A percentile compares a stretch with the other conserved stretches of the same genome.
Evolutionary conservation across 768 basidiomycete species (phyloP).

Genomic region (Leccinum variicolor): DNA sequence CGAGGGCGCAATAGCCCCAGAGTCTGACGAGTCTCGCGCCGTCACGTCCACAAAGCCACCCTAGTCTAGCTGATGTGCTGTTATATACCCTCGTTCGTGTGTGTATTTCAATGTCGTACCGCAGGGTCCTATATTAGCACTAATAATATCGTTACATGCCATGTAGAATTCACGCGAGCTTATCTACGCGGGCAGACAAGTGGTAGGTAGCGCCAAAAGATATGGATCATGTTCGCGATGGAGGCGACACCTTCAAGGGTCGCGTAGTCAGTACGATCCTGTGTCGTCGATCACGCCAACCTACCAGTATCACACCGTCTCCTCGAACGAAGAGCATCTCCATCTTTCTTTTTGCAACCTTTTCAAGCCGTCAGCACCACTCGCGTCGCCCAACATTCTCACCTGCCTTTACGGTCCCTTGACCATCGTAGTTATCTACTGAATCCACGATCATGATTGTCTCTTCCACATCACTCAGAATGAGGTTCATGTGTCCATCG

Average conservation of each 20-base stretch:
- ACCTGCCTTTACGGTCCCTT: slow-evolving; percentile 64
- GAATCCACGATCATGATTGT: slow-evolving; percentile 94
- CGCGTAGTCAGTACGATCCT: slow-evolving; percentile 12
- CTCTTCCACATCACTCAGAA: slow-evolving; percentile 96
- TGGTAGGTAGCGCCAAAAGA: background rate
- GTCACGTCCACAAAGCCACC: slow-evolving; percentile 1
- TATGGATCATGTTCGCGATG: slow-evolving; percentile 57
- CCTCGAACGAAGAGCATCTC: slow-evolving; percentile 98
- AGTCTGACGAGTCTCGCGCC: slow-evolving; percentile 50
- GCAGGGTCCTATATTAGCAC: background rate
- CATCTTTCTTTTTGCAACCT: slow-evolving; percentile 92
- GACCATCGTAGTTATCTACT: slow-evolving; percentile 57
- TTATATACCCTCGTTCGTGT: background rate
- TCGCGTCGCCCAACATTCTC: background rate
- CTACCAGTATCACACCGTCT: slow-evolving; percentile 92
- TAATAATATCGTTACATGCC: slow-evolving; percentile 10
- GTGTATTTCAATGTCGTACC: slow-evolving; percentile 2
- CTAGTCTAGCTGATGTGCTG: background rate
- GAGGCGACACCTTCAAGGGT: slow-evolving; percentile 66
- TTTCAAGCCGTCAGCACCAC: slow-evolving; percentile 5
- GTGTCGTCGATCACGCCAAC: slow-evolving; percentile 23
- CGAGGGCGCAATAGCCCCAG: slow-evolving; percentile 52
- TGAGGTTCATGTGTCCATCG: slow-evolving; percentile 99
- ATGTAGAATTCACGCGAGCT: slow-evolving; percentile 7
- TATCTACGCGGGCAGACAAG: slow-evolving; percentile 30